Evolutionary conservation across 257 asterid genomes (phyloP).

Genomic region (Solanum arcanum): DNA sequence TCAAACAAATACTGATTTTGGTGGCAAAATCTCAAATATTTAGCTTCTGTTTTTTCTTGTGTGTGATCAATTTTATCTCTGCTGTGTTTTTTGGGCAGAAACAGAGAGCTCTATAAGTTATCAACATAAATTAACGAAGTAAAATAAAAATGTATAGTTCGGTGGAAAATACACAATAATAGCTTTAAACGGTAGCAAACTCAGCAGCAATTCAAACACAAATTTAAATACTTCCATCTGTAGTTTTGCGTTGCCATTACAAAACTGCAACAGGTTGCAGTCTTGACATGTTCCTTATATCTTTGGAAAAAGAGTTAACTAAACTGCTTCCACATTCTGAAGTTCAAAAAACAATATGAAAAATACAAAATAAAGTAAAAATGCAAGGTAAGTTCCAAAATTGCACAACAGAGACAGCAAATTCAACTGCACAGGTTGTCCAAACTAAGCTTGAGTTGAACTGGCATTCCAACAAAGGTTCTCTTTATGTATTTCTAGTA

Average conservation of each 20-base stretch:
- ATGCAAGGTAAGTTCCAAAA: background rate
- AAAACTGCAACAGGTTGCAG: background rate
- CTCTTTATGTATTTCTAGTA: background rate
- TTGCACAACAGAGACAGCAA: background rate
- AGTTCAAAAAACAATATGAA: background rate
- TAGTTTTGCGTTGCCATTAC: background rate
- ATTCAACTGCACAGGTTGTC: background rate
- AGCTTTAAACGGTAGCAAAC: background rate
- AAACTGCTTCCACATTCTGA: background rate
- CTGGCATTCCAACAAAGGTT: background rate
- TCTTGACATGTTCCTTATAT: background rate
- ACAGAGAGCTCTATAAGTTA: background rate
- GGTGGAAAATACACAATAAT: background rate
- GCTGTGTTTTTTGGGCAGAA: background rate
- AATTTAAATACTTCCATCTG: background rate
- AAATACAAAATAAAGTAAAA: background rate
- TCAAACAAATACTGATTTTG: background rate
- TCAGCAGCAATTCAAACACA: background rate
- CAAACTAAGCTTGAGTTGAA: background rate
- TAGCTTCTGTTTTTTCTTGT: too few species aligned
- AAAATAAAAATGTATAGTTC: too few species aligned
- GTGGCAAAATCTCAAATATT: background rate
- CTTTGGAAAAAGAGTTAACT: background rate
- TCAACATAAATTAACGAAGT: too few species aligned
- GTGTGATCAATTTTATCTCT: background rate